Base-by-base conservation (phyloP, 2,329 filamentous ascomycete genomes). In the Chaetomiaceae sp. region DNA sequence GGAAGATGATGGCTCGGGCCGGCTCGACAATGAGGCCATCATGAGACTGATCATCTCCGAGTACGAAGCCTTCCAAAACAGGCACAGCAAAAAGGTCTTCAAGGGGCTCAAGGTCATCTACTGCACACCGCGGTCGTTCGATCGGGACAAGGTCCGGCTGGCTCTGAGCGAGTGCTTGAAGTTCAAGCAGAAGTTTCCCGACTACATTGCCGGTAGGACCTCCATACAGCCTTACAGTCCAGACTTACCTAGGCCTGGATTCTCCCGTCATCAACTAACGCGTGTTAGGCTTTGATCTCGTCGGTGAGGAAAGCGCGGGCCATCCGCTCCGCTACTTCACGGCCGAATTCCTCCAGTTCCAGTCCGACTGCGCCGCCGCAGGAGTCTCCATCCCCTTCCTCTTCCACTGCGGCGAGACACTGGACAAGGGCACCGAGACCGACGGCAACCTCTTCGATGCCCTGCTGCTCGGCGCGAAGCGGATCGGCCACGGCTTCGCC, bases 351-450 rank as follows among this genome's bases (percentile, higher is more conserved):
- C 68, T 84, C 4, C 71, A 72, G 1, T 87, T 88, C 63, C 70
- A 75, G 48, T 61, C 71, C 25, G 68, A 72, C 0, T 88, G 84
- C 68, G 62, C 68, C 4, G 52, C 59, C 1, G 65, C 72, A 0
- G 61, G 64, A 0, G 55, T 87, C 3, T 74, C 82, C 0, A 85
- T 90, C 2, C 87, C 87, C 0, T 88, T 89, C 64, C 72, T 90
- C 33, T 88, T 90, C 63, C 87, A 90, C 69, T 88, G 87, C 58
- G 87, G 87, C 19, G 87, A 91, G 70, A 88, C 87, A 1, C 73
- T 88, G 3, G 82, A 88, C 23, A 76, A 79, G 8, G 85, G 85
- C 31, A 78, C 76, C 22, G 79, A 82, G 3, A 76, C 78, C 1
- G 83, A 89, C 58, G 82, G 78, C 17, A 90, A 90, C 64, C 71